A percentile compares a stretch with the other conserved stretches of the same genome.
phyloP scores from a whole-genome alignment of 2,329 filamentous ascomycete species.

The Diplodia scrobiculata region DNA sequence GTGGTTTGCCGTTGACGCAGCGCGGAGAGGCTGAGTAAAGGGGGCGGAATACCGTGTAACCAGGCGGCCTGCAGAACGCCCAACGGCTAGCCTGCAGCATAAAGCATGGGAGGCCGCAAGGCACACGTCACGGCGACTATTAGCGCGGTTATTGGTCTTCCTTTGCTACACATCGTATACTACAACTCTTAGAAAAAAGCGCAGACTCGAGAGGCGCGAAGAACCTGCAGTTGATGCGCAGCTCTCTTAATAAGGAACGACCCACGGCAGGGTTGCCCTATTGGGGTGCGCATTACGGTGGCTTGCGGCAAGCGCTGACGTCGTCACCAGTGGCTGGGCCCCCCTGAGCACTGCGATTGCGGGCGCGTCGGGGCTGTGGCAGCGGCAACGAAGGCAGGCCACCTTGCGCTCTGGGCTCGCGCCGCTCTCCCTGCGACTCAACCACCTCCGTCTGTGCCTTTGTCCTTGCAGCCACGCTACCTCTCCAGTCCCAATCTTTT shows the following conservation, averaged over 20 bases:
- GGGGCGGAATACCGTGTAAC: neutral
- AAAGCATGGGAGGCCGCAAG: neutral
- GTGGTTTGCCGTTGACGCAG: slow-evolving; percentile 17
- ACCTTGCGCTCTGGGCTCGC: slow-evolving; percentile 13
- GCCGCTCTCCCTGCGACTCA: slow-evolving; percentile 23
- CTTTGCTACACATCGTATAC: neutral
- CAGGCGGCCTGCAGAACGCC: neutral
- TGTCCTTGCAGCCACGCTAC: slow-evolving; percentile 25
- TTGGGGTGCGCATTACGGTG: neutral
- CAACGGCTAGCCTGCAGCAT: neutral
- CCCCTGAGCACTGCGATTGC: slow-evolving; percentile 1
- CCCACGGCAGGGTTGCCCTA: neutral
- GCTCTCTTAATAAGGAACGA: neutral
- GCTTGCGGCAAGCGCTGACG: slow-evolving; percentile 1
- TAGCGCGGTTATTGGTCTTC: neutral
- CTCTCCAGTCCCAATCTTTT: neutral
- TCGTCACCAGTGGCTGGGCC: neutral
- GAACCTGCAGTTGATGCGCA: neutral
- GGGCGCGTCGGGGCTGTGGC: neutral
- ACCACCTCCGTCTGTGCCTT: slow-evolving; percentile 24
- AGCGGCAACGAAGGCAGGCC: slow-evolving; percentile 9
- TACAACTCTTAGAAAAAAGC: neutral
- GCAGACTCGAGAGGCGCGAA: neutral
- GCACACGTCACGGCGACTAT: neutral
- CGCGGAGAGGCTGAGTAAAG: slow-evolving; percentile 17